Base-by-base conservation (phyloP, 192 early-diverging fungal species). In the Coemansia reversa region DNA sequence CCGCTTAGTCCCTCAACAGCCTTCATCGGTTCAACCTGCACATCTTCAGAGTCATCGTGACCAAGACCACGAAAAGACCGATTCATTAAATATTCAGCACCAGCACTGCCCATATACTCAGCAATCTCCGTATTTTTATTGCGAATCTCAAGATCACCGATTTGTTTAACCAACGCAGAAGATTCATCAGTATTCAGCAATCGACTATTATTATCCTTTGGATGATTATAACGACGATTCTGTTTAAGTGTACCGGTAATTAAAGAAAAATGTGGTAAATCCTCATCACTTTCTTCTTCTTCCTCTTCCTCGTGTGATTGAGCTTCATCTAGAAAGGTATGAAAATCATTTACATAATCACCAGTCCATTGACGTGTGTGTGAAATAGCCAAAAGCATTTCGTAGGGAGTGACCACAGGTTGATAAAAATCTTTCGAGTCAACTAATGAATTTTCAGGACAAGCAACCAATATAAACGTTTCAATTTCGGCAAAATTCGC, bases 401-500 rank as follows among this genome's bases (percentile, higher is more conserved):
- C 96, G 63, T 84, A 97, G 1, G 95, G 95, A 8, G 96, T 97
- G 0, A 98, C 92, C 24, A 98, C 88, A 5, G 96, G 96, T 35
- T 85, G 83, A 63, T 92, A 89, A 77, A 94, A 98, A 54, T 96
- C 95, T 47, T 84, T 87, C 30, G 88, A 88, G 76, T 97, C 97
- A 27, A 96, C 86, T 60, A 99, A 84, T 51, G 90, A 88, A 83
- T 95, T 96, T 69, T 99, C 94, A 6, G 95, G 93, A 68, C 96
- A 99, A 7, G 93, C 92, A 6, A 97, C 91, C 28, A 96, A 81
- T 5, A 95, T 92, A 72, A 92, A 97, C 18, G 84, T 86, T 62
- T 99, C 90, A 53, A 98, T 92, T 75, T 99, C 97, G 67, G 92
- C 85, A 63, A 99, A 98, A 58, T 99, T 99, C 30, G 91, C 96